A percentile compares a stretch with the other conserved stretches of the same genome.
phyloP scores from a whole-genome alignment of 1,139 yeast genomes.

The Kurtzmaniella quercitrusa region DNA sequence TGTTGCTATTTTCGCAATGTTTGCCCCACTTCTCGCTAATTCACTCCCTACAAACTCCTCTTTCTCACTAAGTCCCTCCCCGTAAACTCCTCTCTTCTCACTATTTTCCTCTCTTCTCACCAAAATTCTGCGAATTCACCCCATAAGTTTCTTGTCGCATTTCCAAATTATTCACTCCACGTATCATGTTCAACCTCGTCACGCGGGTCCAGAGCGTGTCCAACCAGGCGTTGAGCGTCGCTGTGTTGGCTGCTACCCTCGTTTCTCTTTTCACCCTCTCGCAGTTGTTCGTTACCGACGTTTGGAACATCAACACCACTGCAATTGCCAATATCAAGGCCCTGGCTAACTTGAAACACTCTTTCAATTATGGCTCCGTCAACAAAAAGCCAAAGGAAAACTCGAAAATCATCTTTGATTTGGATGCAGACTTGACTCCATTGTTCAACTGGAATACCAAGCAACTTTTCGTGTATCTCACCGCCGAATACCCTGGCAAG shows the following conservation, averaged over 20 bases:
- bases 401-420: slow-evolving; percentile 65
- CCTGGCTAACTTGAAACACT: slow-evolving; percentile 49
- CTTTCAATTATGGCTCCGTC: slow-evolving; percentile 71
- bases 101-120: background rate
- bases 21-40: too few species aligned
- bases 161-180: background rate
- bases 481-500: slow-evolving; percentile 81
- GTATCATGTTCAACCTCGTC: slow-evolving; percentile 35
- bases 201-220: slow-evolving; percentile 49
- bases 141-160: too few species aligned
- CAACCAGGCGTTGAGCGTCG: slow-evolving; percentile 54
- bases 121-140: too few species aligned
- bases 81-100: too few species aligned
- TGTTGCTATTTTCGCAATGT: too few species aligned
- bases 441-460: slow-evolving; percentile 96
- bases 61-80: background rate
- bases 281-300: slow-evolving; percentile 46
- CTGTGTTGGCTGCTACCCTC: slow-evolving; percentile 41
- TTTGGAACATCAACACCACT: slow-evolving; percentile 40
- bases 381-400: slow-evolving; percentile 77
- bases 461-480: slow-evolving; percentile 83
- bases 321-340: slow-evolving; percentile 36
- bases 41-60: too few species aligned
- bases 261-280: slow-evolving; percentile 44
- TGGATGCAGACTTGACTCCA: slow-evolving; percentile 60